Percentiles rank a stretch among this genome's conserved stretches.
phyloP scores from a whole-genome alignment of 2,329 filamentous ascomycete species.

The Sordariomycetes sp. region DNA sequence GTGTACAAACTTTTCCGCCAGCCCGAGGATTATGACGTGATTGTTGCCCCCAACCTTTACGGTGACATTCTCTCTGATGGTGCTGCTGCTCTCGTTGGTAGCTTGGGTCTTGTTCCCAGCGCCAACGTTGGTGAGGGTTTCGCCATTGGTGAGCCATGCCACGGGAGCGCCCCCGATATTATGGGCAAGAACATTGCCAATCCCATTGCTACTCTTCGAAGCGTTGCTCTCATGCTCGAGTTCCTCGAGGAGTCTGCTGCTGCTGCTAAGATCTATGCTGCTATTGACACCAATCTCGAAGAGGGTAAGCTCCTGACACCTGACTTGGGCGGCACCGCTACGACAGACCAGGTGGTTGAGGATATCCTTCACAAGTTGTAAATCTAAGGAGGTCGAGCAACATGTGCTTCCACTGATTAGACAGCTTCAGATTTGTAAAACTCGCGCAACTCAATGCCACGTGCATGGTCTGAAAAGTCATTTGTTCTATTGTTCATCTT shows the following conservation, averaged over 20 bases:
- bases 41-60: constrained; percentile 95
- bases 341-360: constrained; percentile 75
- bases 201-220: constrained; percentile 88
- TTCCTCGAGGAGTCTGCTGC: constrained; percentile 83
- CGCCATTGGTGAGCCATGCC: constrained; percentile 96
- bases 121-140: constrained; percentile 93
- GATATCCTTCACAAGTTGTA: constrained; percentile 82
- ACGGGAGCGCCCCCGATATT: constrained; percentile 93
- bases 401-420: too few relatives aligned
- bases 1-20: constrained; percentile 99
- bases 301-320: constrained; percentile 77
- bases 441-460: too few relatives aligned
- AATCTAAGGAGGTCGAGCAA: too few relatives aligned
- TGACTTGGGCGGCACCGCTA: constrained; percentile 81
- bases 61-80: constrained; percentile 95
- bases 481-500: too few relatives aligned
- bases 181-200: constrained; percentile 89
- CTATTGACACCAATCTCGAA: constrained; percentile 82
- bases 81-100: constrained; percentile 87
- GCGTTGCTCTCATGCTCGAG: constrained; percentile 90
- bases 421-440: too few relatives aligned
- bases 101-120: constrained; percentile 82
- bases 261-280: constrained; percentile 81
- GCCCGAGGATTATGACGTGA: constrained; percentile 90
- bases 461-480: too few relatives aligned